Evolutionary conservation across 2,329 filamentous ascomycete species (phyloP), one percentile per base, ranked within the genome.

Genomic region (Aureobasidium subglaciale): DNA sequence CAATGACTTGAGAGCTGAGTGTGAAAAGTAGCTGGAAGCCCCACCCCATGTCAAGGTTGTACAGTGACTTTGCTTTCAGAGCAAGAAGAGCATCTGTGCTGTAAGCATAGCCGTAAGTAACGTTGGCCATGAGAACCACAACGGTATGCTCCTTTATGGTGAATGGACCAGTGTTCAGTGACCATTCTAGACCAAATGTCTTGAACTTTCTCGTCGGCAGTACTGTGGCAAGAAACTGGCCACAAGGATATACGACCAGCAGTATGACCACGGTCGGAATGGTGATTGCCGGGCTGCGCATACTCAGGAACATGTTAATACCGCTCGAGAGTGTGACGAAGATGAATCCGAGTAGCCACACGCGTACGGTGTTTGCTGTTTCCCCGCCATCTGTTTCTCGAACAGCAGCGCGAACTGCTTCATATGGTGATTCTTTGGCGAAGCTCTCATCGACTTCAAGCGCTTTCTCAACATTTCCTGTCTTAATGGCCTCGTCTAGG

Each of bases 1-100:
- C 89, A 37, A 95, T 74, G 35, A 92, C 87, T 67, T 95, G 90
- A 0, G 88, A 93, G 1, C 88, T 93, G 15, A 95, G 78, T 0
- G 87, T 93, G 41, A 95, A 81, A 15, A 95, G 78, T 8, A 95
- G 73, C 70, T 95, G 89, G 66, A 95, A 95, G 10, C 80, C 67
- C 48, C 93, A 84, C 37, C 83, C 81, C 10, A 85, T 85, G 49
- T 89, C 80, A 67, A 93, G 88, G 55, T 89, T 84, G 71, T 95
- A 95, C 68, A 93, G 93, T 8, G 45, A 37, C 6, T 35, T 49
- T 59, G 88, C 83, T 16, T 88, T 88, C 73, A 95, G 88, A 69
- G 93, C 88, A 41, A 95, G 87, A 62, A 95, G 92, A 56, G 92
- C 77, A 24, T 63, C 60, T 5, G 58, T 60, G 16, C 41, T 52